These are phyloP conservation scores for Wickerhamomyces mucosus DNA, from an alignment of 805 yeast genomes.

Conservation along the genomic window DNA sequence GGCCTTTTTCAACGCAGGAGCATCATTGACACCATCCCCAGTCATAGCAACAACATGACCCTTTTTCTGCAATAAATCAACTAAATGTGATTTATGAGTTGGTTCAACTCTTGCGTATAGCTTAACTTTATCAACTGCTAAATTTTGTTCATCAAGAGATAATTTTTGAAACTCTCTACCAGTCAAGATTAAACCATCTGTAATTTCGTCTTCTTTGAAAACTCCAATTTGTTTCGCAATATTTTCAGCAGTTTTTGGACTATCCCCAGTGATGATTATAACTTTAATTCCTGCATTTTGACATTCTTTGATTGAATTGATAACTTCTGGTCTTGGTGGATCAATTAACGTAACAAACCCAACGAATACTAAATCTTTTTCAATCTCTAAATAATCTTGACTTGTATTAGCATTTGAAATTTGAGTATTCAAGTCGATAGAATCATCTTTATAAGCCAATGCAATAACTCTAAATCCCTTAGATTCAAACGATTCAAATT, in stretches of 20 bases:
- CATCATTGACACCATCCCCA: slow-evolving; percentile 59
- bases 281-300: slow-evolving; percentile 33
- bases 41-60: slow-evolving; percentile 56
- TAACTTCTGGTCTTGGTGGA: slow-evolving; percentile 34
- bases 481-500: slow-evolving; percentile 31
- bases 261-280: slow-evolving; percentile 47
- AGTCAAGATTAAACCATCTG: slow-evolving; percentile 26
- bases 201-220: slow-evolving; percentile 18
- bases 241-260: slow-evolving; percentile 41
- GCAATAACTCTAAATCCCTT: slow-evolving; percentile 24
- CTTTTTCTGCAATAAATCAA: slow-evolving; percentile 33
- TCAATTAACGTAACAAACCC: slow-evolving; percentile 36
- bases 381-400: slow-evolving; percentile 28
- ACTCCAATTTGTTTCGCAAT: slow-evolving; percentile 38
- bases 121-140: slow-evolving; percentile 35
- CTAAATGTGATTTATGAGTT: slow-evolving; percentile 40
- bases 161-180: slow-evolving; percentile 27
- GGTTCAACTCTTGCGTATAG: slow-evolving; percentile 50
- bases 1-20: slow-evolving; percentile 53
- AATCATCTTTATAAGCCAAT: slow-evolving; percentile 25
- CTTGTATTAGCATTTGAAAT: slow-evolving; percentile 18
- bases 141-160: slow-evolving; percentile 27
- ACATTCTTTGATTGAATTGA: slow-evolving; percentile 24
- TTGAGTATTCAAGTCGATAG: slow-evolving; percentile 22
- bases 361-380: slow-evolving; percentile 22